phyloP scores from a whole-genome alignment of 768 basidiomycete species.

The Pholiota molesta region DNA sequence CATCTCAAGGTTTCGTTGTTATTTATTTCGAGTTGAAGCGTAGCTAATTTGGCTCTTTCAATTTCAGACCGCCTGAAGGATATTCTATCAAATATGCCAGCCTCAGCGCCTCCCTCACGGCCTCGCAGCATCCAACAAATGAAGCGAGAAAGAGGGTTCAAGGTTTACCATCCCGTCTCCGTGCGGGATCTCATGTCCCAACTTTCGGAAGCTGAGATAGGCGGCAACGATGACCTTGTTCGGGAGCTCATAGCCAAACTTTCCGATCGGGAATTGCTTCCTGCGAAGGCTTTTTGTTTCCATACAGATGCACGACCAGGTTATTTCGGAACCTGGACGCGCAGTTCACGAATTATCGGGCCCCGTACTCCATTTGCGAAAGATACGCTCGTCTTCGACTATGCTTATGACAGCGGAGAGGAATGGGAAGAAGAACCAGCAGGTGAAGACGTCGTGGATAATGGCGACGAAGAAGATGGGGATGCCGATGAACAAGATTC shows the following conservation, averaged over 20 bases:
- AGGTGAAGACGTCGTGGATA: slow-evolving; percentile 75
- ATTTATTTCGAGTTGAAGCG: not conserved
- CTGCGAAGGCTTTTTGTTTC: slow-evolving; percentile 85
- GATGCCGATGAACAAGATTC: slow-evolving; percentile 67
- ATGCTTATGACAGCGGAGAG: slow-evolving; percentile 91
- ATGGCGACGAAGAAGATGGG: slow-evolving; percentile 65
- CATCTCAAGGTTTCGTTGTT: slow-evolving; percentile 40
- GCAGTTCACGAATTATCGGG: slow-evolving; percentile 74
- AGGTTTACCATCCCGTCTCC: slow-evolving; percentile 38
- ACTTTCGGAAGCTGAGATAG: slow-evolving; percentile 78
- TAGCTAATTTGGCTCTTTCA: not conserved
- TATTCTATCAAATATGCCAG: slow-evolving; percentile 39
- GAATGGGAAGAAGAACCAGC: slow-evolving; percentile 94
- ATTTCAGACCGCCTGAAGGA: slow-evolving; percentile 40
- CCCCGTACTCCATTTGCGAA: slow-evolving; percentile 82
- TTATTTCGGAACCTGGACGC: slow-evolving; percentile 95
- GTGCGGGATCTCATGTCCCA: slow-evolving; percentile 54
- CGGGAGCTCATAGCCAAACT: slow-evolving; percentile 66
- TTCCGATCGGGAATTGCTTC: slow-evolving; percentile 60
- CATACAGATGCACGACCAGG: slow-evolving; percentile 85
- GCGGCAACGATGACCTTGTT: slow-evolving; percentile 70
- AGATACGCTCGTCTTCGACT: slow-evolving; percentile 81
- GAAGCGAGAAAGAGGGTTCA: slow-evolving; percentile 29
- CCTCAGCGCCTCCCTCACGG: slow-evolving; percentile 24
- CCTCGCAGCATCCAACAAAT: slow-evolving; percentile 14